Evolutionary conservation across 1,284 basidiomycete genomes (phyloP).

Genomic region (Heterobasidion irregulare): DNA sequence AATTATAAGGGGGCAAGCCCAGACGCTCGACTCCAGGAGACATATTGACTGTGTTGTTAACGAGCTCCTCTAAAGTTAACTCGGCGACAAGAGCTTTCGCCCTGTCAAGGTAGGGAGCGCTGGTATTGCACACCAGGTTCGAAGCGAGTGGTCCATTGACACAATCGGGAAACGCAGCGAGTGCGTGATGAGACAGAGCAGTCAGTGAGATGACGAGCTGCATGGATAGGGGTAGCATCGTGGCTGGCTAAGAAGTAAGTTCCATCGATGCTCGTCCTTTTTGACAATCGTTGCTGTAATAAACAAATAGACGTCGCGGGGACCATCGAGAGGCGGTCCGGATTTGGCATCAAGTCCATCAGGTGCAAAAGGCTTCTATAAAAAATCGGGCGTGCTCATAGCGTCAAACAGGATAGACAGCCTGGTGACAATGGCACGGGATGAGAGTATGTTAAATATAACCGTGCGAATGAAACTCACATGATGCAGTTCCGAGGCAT

Average conservation of each 20-base stretch:
- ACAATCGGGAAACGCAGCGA: conserved; percentile 35
- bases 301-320: not conserved
- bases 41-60: conserved; percentile 37
- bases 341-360: not conserved
- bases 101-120: conserved; percentile 34
- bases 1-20: conserved; percentile 42
- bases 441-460: not conserved
- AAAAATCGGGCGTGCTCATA: not conserved
- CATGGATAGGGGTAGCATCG: not conserved
- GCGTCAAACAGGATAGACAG: not conserved
- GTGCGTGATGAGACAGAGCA: not conserved
- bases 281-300: not conserved
- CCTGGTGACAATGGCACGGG: not conserved
- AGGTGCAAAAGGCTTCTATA: not conserved
- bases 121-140: conserved; percentile 40
- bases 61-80: conserved; percentile 42
- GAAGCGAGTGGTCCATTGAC: conserved; percentile 31
- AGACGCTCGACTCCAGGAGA: conserved; percentile 43
- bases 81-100: conserved; percentile 36
- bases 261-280: too few species aligned
- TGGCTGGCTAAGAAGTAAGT: too few species aligned
- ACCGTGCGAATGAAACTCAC: not conserved
- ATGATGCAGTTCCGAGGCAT: not conserved
- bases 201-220: not conserved
- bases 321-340: not conserved